These are phyloP conservation scores for Cadophora malorum DNA, from an alignment of 2,329 filamentous ascomycete species.

Conservation along the genomic window DNA sequence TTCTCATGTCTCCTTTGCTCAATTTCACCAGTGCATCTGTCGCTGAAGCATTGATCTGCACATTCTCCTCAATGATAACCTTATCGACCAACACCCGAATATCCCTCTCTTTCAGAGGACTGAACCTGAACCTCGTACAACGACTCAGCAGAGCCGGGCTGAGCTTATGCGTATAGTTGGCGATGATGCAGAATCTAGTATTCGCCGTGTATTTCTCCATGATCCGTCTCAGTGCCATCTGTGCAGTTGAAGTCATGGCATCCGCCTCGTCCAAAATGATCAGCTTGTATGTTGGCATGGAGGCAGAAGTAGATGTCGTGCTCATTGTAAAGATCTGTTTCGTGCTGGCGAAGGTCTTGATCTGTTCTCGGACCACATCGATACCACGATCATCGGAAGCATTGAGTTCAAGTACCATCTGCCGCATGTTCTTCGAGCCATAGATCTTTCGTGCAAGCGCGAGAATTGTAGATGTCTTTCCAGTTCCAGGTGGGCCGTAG, in stretches of 20 bases:
- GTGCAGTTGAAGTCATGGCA: conserved; percentile 97
- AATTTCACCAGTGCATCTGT: conserved; percentile 83
- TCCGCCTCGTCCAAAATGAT: conserved; percentile 99
- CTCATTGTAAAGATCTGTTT: conserved; percentile 89
- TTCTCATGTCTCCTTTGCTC: conserved; percentile 94
- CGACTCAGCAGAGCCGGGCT: conserved; percentile 90
- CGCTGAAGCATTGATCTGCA: conserved; percentile 83
- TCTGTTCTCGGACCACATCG: conserved; percentile 97
- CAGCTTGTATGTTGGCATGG: conserved; percentile 83
- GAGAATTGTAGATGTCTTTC: conserved; percentile 96
- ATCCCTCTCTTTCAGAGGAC: conserved; percentile 86
- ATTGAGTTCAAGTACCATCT: conserved; percentile 98
- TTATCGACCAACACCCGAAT: conserved; percentile 86
- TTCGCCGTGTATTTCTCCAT: conserved; percentile 99
- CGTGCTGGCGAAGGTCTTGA: conserved; percentile 98
- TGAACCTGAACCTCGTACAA: conserved; percentile 95
- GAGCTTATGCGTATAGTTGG: conserved; percentile 98
- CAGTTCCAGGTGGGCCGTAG: conserved; percentile 94
- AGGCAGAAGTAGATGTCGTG: conserved; percentile 56
- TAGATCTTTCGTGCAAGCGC: conserved; percentile 94
- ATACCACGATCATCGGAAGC: conserved; percentile 97
- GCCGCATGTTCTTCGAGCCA: conserved; percentile 87
- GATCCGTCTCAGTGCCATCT: conserved; percentile 95
- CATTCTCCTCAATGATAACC: conserved; percentile 85
- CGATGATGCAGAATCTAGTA: conserved; percentile 97